Base-by-base conservation (phyloP, 2,329 filamentous ascomycete genomes). In the Aspergillus hiratsukae region DNA sequence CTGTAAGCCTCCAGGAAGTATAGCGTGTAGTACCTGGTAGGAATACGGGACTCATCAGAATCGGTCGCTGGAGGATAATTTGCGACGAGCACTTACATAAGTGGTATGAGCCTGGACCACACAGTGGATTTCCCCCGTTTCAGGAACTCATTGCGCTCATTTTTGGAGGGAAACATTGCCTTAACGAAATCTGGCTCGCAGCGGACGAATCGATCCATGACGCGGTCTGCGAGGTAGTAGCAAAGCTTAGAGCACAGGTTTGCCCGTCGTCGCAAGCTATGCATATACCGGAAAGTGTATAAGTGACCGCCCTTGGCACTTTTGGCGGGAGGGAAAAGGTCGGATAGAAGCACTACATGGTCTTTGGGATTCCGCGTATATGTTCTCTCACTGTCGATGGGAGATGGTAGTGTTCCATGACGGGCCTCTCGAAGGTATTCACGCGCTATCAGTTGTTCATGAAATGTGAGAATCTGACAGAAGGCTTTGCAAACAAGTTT, bases 311-410 rank as follows among this genome's bases (percentile, higher is more conserved):
- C 69, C 43, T 69, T 67, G 10, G 69, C 69, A 43, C 69, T 71
- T 41, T 68, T 70, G 5, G 68, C 61, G 0, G 75, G 75, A 4
- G 72, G 74, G 50, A 77, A 77, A 7, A 77, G 63, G 58, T 77
- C 75, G 10, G 75, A 76, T 17, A 77, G 63, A 25, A 77, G 68
- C 40, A 77, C 70, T 37, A 75, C 74, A 64, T 77, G 73, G 56
- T 77, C 75, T 58, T 74, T 68, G 4, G 75, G 74, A 41, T 72
- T 73, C 48, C 74, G 67, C 35, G 73, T 76, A 62, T 76, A 75
- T 23, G 60, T 69, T 49, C 65, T 66, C 37, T 71, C 68, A 53
- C 62, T 59, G 46, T 72, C 66, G 45, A 74, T 69, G 8, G 72
- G 72, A 4, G 71, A 73, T 4, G 75, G 75, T 17, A 77, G 69